Percentiles rank a stretch among this genome's conserved stretches.
phyloP scores from a whole-genome alignment of 345 rosid species.

The Microthlaspi erraticum region DNA sequence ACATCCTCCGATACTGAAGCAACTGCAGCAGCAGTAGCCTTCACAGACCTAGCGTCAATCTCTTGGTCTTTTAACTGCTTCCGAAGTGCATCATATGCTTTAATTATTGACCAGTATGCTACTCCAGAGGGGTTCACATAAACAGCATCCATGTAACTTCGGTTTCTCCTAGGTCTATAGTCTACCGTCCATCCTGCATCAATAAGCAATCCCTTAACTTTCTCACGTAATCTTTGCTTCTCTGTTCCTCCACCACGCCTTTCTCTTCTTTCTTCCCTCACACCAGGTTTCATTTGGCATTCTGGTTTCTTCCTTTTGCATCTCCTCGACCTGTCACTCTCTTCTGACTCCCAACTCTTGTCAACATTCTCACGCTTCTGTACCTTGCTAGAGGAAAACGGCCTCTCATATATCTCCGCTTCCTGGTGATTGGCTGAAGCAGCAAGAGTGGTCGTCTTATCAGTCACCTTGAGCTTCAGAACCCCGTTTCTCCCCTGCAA shows the following conservation, averaged over 20 bases:
- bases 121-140: constrained; percentile 88
- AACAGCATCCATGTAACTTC: constrained; percentile 89
- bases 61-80: constrained; percentile 68
- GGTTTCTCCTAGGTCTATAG: constrained; percentile 87
- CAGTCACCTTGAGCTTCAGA: constrained; percentile 78
- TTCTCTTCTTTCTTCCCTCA: constrained; percentile 60
- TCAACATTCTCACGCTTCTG: constrained; percentile 46
- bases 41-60: constrained; percentile 49
- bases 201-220: constrained; percentile 82
- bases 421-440: constrained; percentile 49
- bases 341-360: constrained; percentile 69
- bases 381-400: constrained; percentile 42
- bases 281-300: constrained; percentile 40
- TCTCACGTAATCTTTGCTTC: constrained; percentile 92
- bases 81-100: constrained; percentile 92
- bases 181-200: constrained; percentile 96
- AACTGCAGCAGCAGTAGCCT: constrained; percentile 59
- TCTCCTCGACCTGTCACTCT: constrained; percentile 54
- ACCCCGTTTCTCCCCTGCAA: constrained; percentile 98
- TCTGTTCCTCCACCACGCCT: constrained; percentile 92
- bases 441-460: constrained; percentile 45
- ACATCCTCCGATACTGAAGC: constrained; percentile 75
- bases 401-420: constrained; percentile 50
- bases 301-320: constrained; percentile 45
- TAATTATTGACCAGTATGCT: constrained; percentile 94